Evolutionary conservation across 2,329 filamentous ascomycete species (phyloP), one percentile per base, ranked within the genome.

Genomic region (Onygena corvina): DNA sequence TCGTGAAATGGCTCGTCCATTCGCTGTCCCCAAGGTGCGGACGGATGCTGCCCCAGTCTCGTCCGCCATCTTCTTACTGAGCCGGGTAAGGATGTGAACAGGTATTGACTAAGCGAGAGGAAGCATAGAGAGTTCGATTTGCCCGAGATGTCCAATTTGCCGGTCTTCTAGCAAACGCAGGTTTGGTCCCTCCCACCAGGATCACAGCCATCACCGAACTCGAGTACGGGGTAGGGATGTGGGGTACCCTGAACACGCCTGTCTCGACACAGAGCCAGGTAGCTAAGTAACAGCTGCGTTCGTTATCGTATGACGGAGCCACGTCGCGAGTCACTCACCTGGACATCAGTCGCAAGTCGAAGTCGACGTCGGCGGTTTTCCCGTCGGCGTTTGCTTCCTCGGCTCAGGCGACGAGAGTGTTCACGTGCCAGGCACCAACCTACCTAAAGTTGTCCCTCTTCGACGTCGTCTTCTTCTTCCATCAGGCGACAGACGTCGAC

Each of bases 401-500:
- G 38, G 38, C 23, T 42, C 9, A 5, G 18, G 34, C 4, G 11
- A 29, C 27, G 11, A 5, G 5, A 11, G 5, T 21, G 21, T 42
- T 42, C 38, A 42, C 38, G 38, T 42, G 38, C 38, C 38, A 42
- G 38, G 21, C 16, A 42, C 38, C 29, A 12, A 12, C 29, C 14
- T 20, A 42, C 21, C 21, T 42, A 25, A 42, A 25, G 25, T 42
- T n/a, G 21, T 25, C 38, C 11, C 21, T 23, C 38, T 11, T 18
- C 34, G 34, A 18, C 14, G 6, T 3, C 7, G 7, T 21, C 35
- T 40, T 25, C 18, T 20, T 20, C n/a, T 9, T 25, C 9, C n/a
- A 31, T 31, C 3, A 8, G 29, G 29, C 5, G 5, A 5, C 27
- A 5, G 27, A 5, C 12, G 31, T 12, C 31, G 5, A 34, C 11